Conservation (phyloP, 371 early-diverging fungal species). For the Mortierella sp. region DNA sequence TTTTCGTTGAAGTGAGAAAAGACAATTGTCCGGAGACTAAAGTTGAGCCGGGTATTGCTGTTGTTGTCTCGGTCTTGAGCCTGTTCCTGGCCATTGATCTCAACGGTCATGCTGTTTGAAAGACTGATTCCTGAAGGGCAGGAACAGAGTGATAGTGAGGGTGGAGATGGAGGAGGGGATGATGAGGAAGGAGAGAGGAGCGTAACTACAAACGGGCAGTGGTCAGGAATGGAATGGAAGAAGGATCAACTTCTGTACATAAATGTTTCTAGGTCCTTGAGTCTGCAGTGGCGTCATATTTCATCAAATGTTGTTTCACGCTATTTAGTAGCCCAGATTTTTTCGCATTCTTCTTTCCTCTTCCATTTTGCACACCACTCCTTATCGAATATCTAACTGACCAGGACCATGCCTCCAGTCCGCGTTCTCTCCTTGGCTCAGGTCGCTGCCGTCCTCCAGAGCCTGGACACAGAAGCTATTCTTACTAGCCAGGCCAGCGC, state of each 20-base stretch:
- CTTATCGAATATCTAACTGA: neutral
- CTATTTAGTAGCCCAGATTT: too few species aligned
- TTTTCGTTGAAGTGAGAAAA: conserved; percentile 55
- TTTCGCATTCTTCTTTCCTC: neutral
- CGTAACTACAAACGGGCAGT: too few species aligned
- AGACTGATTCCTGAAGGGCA: neutral
- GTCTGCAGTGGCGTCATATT: too few species aligned
- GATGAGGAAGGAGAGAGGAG: neutral
- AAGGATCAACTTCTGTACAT: neutral
- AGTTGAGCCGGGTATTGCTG: conserved; percentile 8
- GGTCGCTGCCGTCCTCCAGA: conserved; percentile 35
- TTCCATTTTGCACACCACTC: neutral
- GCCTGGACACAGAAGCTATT: conserved; percentile 30
- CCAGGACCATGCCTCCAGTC: conserved; percentile 36
- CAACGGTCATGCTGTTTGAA: neutral
- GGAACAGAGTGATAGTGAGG: neutral
- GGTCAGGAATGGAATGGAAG: neutral
- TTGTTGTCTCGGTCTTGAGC: neutral
- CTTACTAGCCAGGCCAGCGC: conserved; percentile 43
- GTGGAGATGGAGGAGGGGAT: neutral
- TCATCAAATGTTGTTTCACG: too few species aligned
- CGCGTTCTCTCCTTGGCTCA: conserved; percentile 44
- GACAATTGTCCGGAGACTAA: conserved; percentile 21
- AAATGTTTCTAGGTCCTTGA: too few species aligned
- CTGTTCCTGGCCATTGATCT: neutral